phyloP scores from a whole-genome alignment of 2,329 filamentous ascomycete genomes.

The Colletotrichum plurivorum region DNA sequence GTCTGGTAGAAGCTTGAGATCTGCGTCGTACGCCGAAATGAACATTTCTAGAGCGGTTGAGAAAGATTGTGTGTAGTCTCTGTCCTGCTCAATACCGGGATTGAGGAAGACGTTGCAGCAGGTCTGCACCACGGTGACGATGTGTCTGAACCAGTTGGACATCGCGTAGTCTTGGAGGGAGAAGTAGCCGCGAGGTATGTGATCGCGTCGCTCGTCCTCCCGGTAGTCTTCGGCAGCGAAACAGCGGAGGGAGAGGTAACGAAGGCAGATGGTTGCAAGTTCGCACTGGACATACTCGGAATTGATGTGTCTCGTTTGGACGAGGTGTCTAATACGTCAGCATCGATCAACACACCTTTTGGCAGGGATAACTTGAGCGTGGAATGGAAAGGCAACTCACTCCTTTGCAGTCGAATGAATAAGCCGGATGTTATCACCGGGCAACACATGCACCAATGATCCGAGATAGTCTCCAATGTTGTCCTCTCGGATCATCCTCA shows the following conservation, averaged over 20 bases:
- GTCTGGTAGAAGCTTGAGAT: slow-evolving; percentile 6
- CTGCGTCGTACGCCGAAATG: background rate
- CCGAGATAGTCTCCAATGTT: slow-evolving; percentile 52
- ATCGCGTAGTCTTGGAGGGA: slow-evolving; percentile 56
- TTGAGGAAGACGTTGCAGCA: slow-evolving; percentile 27
- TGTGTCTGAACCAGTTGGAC: slow-evolving; percentile 52
- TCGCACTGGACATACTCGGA: slow-evolving; percentile 47
- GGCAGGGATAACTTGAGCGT: no score
- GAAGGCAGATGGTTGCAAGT: slow-evolving; percentile 50
- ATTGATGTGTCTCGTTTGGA: slow-evolving; percentile 45
- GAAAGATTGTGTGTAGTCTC: background rate
- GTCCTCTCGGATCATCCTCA: slow-evolving; percentile 40
- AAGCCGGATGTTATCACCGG: slow-evolving; percentile 51
- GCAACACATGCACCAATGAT: slow-evolving; percentile 52
- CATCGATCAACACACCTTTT: no score
- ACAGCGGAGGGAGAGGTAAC: slow-evolving; percentile 51
- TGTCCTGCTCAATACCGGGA: background rate
- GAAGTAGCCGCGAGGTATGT: slow-evolving; percentile 48
- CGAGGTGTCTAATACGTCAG: slow-evolving; percentile 42
- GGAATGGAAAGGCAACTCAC: slow-evolving; percentile 43
- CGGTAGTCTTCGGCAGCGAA: slow-evolving; percentile 45
- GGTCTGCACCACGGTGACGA: slow-evolving; percentile 44
- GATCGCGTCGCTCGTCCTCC: slow-evolving; percentile 30
- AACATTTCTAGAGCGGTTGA: slow-evolving; percentile 34
- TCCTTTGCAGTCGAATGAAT: slow-evolving; percentile 55